phyloP scores from a whole-genome alignment of 495 filamentous ascomycete genomes.

The Peziza echinospora region DNA sequence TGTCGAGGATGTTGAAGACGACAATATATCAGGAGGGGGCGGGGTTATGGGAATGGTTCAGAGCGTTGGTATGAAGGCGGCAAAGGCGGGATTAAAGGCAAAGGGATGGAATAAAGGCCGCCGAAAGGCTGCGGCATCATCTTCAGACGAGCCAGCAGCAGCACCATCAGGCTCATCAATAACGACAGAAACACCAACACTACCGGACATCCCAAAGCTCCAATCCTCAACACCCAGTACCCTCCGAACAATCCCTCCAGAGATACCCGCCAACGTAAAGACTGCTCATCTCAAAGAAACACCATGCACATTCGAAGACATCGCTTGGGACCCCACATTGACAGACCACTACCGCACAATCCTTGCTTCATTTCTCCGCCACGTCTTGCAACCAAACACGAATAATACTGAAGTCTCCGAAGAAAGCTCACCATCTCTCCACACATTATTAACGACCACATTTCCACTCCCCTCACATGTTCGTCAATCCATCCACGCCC shows the following conservation, averaged over 20 bases:
- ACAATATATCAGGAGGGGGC: background rate
- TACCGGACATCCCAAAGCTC: too few species aligned
- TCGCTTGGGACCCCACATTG: conserved; percentile 14
- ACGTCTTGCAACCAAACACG: conserved; percentile 10
- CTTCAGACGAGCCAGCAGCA: background rate
- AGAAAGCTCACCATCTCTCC: conserved; percentile 6
- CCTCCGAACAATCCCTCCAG: background rate
- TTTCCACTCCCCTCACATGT: conserved; percentile 54
- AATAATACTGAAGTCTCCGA: conserved; percentile 7
- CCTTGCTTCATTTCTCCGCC: conserved; percentile 16
- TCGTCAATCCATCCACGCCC: conserved; percentile 49
- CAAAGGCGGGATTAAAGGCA: conserved; percentile 3
- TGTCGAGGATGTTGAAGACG: conserved; percentile 10
- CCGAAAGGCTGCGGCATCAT: conserved; percentile 1
- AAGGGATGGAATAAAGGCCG: conserved; percentile 18
- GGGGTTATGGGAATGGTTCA: conserved; percentile 2
- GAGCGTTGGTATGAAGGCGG: conserved; percentile 7
- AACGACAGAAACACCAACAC: background rate
- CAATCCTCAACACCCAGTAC: background rate
- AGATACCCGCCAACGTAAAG: background rate
- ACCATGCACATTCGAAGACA: conserved; percentile 16
- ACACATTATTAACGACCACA: conserved; percentile 36
- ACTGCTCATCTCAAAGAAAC: conserved; percentile 32
- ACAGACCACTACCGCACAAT: conserved; percentile 12
- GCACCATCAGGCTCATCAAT: background rate